phyloP scores from a whole-genome alignment of 2,329 filamentous ascomycete species.

The Triangularia verruculosa region DNA sequence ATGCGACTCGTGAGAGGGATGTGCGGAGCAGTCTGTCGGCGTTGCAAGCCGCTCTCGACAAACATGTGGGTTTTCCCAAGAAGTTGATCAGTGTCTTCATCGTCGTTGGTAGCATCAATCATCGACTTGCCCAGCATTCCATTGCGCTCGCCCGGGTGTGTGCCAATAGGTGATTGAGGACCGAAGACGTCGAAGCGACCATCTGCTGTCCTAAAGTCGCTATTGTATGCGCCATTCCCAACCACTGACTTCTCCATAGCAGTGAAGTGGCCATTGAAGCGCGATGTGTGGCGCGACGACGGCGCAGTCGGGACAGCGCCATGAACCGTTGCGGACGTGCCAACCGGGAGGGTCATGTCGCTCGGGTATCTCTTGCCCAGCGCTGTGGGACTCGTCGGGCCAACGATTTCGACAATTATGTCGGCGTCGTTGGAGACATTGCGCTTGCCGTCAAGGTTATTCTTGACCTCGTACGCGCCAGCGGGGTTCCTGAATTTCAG shows the following conservation, averaged over 20 bases:
- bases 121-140: slow-evolving; percentile 66
- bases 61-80: slow-evolving; percentile 55
- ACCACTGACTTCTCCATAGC: slow-evolving; percentile 60
- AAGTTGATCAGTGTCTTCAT: slow-evolving; percentile 69
- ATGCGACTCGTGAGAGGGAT: slow-evolving; percentile 64
- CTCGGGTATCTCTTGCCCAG: slow-evolving; percentile 50
- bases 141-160: slow-evolving; percentile 60
- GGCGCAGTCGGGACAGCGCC: slow-evolving; percentile 45
- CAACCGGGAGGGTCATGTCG: slow-evolving; percentile 39
- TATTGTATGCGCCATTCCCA: slow-evolving; percentile 48
- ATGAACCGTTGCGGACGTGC: slow-evolving; percentile 40
- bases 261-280: slow-evolving; percentile 62
- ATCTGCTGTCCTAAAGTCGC: slow-evolving; percentile 54
- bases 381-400: slow-evolving; percentile 35
- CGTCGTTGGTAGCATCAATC: slow-evolving; percentile 61
- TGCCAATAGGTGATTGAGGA: slow-evolving; percentile 69
- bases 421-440: slow-evolving; percentile 50
- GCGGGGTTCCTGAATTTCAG: slow-evolving; percentile 50
- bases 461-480: slow-evolving; percentile 56
- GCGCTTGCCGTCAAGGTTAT: slow-evolving; percentile 54
- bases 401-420: slow-evolving; percentile 57
- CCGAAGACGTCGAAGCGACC: slow-evolving; percentile 66
- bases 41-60: slow-evolving; percentile 67
- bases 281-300: slow-evolving; percentile 51
- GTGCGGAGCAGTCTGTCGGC: slow-evolving; percentile 69